phyloP scores from a whole-genome alignment of 192 early-diverging fungal species.

The Coemansia sp. region DNA sequence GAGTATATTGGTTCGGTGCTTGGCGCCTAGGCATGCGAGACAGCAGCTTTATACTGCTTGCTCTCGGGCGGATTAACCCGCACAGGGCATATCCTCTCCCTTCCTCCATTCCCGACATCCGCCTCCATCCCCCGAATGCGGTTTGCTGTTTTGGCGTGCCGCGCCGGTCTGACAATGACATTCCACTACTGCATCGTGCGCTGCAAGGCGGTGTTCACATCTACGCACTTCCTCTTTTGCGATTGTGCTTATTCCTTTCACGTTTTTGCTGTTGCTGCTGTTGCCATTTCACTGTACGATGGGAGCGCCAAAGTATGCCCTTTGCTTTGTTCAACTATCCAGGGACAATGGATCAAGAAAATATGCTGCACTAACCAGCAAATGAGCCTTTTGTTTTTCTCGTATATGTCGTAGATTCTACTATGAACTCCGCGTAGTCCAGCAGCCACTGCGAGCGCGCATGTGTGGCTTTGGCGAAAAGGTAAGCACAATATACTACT shows the following conservation, averaged over 20 bases:
- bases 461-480: conserved; percentile 75
- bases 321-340: neutral
- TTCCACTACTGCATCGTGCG: neutral
- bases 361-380: neutral
- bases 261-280: neutral
- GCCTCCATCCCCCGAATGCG: neutral
- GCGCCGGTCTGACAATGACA: neutral
- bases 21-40: too few relatives aligned
- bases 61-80: too few relatives aligned
- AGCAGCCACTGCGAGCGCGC: conserved; percentile 67
- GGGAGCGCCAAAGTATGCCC: neutral
- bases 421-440: conserved; percentile 60
- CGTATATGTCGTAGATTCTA: conserved; percentile 58
- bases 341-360: neutral
- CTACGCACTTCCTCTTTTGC: neutral
- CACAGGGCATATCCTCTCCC: too few relatives aligned
- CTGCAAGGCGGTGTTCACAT: neutral
- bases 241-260: neutral
- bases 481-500: conserved; percentile 27
- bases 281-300: neutral
- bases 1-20: too few relatives aligned
- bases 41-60: too few relatives aligned
- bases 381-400: neutral
- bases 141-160: neutral
- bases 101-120: too few relatives aligned